Evolutionary conservation across 2,329 filamentous ascomycete genomes (phyloP).

Genomic region (Apiospora hydei): DNA sequence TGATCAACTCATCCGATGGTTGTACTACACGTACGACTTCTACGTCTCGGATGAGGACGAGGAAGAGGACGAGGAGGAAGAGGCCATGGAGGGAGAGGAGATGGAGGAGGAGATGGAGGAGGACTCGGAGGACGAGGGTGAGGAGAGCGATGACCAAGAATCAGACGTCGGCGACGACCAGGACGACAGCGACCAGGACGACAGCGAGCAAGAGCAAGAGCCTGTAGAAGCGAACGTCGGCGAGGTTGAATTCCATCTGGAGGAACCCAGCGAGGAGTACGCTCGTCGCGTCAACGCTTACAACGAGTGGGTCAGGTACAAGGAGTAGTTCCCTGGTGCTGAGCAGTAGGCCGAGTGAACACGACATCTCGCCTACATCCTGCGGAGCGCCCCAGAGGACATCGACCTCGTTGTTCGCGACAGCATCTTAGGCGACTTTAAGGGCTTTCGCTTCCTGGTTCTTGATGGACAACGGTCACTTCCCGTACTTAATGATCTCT

Average conservation of each 20-base stretch:
- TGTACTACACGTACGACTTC: neutral
- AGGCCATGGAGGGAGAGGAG: neutral
- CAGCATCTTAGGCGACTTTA: too few species aligned
- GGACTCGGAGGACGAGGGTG: neutral
- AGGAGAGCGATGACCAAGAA: neutral
- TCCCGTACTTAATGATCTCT: neutral
- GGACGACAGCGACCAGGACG: too few species aligned
- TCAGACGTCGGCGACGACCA: neutral
- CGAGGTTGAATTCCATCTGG: neutral
- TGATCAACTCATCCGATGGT: neutral
- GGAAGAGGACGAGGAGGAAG: neutral
- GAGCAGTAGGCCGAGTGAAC: neutral
- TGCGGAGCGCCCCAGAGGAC: neutral
- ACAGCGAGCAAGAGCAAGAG: too few species aligned
- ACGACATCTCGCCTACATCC: too few species aligned
- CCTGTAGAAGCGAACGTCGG: neutral
- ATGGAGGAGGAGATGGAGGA: neutral
- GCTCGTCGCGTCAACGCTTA: neutral
- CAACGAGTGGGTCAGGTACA: neutral
- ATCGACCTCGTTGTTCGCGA: too few species aligned
- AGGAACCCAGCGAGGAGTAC: neutral
- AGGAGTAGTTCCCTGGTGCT: neutral
- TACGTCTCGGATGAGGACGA: neutral
- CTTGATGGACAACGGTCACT: too few species aligned
- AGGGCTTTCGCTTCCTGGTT: too few species aligned